Base-by-base conservation (phyloP, 2,329 filamentous ascomycete species). In the Graphilbum ipis-grandicollis region DNA sequence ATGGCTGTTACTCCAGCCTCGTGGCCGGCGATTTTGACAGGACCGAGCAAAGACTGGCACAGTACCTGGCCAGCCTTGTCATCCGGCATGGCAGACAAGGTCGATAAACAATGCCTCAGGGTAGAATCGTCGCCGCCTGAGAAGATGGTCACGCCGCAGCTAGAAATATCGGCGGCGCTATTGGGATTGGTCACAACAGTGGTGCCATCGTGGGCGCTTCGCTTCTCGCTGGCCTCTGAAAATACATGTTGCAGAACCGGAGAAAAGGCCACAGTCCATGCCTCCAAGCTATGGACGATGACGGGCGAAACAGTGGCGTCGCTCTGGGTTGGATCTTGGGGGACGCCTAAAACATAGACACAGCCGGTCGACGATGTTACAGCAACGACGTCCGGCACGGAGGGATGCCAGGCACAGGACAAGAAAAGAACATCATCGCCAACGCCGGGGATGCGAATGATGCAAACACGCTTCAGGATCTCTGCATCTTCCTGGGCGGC, bases 1-100 rank as follows among this genome's bases (percentile, higher is more conserved):
- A 96, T 90, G 2, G 83, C 74, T 0, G 86, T 93, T 1, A 96
- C 80, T 10, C 90, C 88, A 2, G 85, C 84, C n/a, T 64, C 63
- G 48, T 93, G 84, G 3, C 48, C 50, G 12, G 38, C 36, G 6
- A 56, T 45, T 19, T 46, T 48, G 29, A 50, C 34, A 3, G 43
- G 36, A 7, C 47, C 42, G 29, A 46, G 47, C 3, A 47, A 42
- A 1, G n/a, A n/a, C n/a, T n/a, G n/a, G n/a, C n/a, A n/a, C n/a
- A n/a, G n/a, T n/a, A n/a, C n/a, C n/a, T n/a, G n/a, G n/a, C n/a
- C n/a, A n/a, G n/a, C n/a, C n/a, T n/a, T n/a, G n/a, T n/a, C n/a
- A n/a, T n/a, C n/a, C n/a, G n/a, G n/a, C n/a, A n/a, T n/a, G n/a
- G n/a, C n/a, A n/a, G n/a, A n/a, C 15, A 42, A 8, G 1, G 25